Evolutionary conservation across 257 asterid species (phyloP).

Genomic region (Solanum medicagineum): DNA sequence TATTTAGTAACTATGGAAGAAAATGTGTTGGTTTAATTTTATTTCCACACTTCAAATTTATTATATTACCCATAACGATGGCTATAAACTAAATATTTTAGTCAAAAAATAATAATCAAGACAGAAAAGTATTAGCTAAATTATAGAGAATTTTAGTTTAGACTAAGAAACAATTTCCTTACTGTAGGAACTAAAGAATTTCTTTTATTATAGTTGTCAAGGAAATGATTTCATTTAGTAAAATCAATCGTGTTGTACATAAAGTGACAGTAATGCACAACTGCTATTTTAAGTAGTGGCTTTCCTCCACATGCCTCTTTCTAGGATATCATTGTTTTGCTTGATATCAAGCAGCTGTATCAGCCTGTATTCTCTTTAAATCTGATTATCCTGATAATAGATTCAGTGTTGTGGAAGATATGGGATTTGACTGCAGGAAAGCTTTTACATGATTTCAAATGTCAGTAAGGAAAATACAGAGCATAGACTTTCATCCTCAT

Average conservation of each 20-base stretch:
- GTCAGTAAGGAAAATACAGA: conserved; percentile 88
- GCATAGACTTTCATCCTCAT: conserved; percentile 95
- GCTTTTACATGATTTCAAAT: conserved; percentile 86
- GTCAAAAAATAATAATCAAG: no score
- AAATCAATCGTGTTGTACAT: neutral
- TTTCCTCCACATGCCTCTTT: neutral
- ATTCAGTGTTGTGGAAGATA: conserved; percentile 39
- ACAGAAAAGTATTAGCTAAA: no score
- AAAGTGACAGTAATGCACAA: neutral
- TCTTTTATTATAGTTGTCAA: no score
- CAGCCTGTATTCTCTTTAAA: neutral
- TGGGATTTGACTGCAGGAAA: conserved; percentile 99
- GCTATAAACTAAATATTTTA: no score
- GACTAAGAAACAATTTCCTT: no score
- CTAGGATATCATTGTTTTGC: neutral
- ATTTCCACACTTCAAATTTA: no score
- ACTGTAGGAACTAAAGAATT: no score
- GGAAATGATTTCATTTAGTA: no score
- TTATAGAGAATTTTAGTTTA: no score
- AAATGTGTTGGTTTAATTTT: no score
- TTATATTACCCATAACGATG: no score
- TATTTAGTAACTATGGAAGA: no score
- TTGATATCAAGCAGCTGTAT: neutral
- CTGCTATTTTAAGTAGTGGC: neutral
- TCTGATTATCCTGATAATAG: conserved; percentile 7